Percentiles rank a stretch among this genome's conserved stretches.
phyloP scores from a whole-genome alignment of 2,329 filamentous ascomycete genomes.

The Trichophaea hybrida region DNA sequence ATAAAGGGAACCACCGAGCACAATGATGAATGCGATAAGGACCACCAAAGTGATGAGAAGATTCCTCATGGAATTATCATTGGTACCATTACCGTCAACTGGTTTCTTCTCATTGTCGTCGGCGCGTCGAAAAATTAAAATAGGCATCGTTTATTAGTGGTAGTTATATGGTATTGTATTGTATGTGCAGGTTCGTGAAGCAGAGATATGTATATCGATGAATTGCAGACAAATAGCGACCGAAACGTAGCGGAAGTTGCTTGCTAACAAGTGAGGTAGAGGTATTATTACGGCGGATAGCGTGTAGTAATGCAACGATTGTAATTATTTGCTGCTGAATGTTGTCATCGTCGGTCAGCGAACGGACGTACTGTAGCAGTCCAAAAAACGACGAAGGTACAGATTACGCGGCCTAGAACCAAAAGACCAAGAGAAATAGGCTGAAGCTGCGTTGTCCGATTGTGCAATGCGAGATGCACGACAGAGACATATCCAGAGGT shows the following conservation, averaged over 20 bases:
- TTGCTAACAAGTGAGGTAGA: background rate
- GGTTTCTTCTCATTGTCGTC: slow-evolving; percentile 36
- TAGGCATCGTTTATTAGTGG: slow-evolving; percentile 7
- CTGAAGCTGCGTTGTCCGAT: too few relatives aligned
- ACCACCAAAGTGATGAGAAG: slow-evolving; percentile 67
- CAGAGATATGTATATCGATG: background rate
- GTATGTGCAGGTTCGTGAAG: background rate
- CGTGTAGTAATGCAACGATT: background rate
- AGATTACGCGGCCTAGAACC: background rate
- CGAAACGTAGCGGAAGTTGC: background rate
- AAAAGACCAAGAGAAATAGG: too few relatives aligned
- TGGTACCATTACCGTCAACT: slow-evolving; percentile 35
- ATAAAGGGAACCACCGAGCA: slow-evolving; percentile 53
- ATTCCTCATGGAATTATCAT: slow-evolving; percentile 50
- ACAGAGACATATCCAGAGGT: background rate
- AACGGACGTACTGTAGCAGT: background rate
- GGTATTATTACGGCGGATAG: background rate
- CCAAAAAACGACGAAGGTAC: background rate
- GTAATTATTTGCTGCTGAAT: background rate
- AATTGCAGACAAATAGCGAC: background rate
- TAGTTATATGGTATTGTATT: background rate
- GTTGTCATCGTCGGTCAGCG: background rate
- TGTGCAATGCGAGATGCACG: too few relatives aligned
- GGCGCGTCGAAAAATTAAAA: slow-evolving; percentile 28
- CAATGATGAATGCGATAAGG: slow-evolving; percentile 57